Conservation (phyloP, 2,329 filamentous ascomycete genomes). For the Clonostachys rosea region DNA sequence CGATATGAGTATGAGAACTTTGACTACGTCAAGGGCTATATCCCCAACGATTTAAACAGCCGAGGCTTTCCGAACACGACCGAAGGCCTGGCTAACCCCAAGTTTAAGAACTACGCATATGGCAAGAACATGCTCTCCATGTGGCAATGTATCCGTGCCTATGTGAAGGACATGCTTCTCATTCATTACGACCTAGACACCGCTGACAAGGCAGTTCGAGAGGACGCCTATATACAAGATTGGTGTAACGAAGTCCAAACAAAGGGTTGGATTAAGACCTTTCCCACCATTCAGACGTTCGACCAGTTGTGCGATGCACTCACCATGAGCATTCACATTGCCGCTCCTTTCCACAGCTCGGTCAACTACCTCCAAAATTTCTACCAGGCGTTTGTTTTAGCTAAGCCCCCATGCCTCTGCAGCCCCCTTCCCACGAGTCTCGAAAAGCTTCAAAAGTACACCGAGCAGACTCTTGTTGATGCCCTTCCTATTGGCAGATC, state of each 20-base stretch:
- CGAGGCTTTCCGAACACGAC: constrained; percentile 34
- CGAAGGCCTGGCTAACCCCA: constrained; percentile 19
- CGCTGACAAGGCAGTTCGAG: constrained; percentile 14
- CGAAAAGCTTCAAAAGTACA: constrained; percentile 18
- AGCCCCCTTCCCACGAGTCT: constrained; percentile 20
- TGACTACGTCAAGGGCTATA: constrained; percentile 35
- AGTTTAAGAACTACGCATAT: constrained; percentile 44
- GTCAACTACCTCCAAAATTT: constrained; percentile 48
- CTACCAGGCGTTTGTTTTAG: constrained; percentile 40
- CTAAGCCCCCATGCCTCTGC: constrained; percentile 34
- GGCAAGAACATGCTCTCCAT: constrained; percentile 37
- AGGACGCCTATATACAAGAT: constrained; percentile 22
- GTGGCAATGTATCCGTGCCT: constrained; percentile 35
- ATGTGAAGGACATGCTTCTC: constrained; percentile 30
- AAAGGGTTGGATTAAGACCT: constrained; percentile 29
- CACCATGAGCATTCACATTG: constrained; percentile 48
- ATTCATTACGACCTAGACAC: constrained; percentile 17
- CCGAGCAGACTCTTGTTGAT: constrained; percentile 20
- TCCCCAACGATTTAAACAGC: constrained; percentile 34
- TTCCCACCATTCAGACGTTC: constrained; percentile 34
- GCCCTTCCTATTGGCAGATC: constrained; percentile 34
- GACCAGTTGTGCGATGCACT: constrained; percentile 35
- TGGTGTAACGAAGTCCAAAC: constrained; percentile 35
- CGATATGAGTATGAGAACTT: constrained; percentile 34
- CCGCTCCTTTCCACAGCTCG: constrained; percentile 41